A percentile compares a stretch with the other conserved stretches of the same genome.
Evolutionary conservation across 2,329 filamentous ascomycete genomes (phyloP).

Genomic region (Hymenoscyphus salicellus): DNA sequence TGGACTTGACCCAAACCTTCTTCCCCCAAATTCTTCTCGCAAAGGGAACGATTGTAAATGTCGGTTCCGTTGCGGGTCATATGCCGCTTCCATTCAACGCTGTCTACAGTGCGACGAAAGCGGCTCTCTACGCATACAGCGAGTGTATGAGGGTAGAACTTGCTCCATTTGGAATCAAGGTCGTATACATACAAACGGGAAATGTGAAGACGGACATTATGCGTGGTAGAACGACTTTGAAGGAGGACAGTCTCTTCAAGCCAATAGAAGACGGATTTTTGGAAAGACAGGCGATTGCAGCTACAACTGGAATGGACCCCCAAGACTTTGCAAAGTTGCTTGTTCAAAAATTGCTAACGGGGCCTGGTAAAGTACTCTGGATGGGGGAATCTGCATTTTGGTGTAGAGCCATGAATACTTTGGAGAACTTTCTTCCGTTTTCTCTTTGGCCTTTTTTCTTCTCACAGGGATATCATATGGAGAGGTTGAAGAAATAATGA

Average conservation of each 20-base stretch:
- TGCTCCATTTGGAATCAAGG: slow-evolving; percentile 22
- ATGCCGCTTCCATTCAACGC: slow-evolving; percentile 16
- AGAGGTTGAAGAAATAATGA: no score
- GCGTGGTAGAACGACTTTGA: neutral
- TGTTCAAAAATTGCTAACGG: neutral
- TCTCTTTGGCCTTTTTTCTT: neutral
- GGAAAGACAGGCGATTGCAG: neutral
- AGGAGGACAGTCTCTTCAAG: neutral
- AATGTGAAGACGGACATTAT: neutral
- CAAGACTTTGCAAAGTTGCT: neutral
- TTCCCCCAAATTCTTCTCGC: slow-evolving; percentile 27
- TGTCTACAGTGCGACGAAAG: slow-evolving; percentile 23
- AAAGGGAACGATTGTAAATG: slow-evolving; percentile 34
- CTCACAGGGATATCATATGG: no score
- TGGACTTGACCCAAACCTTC: slow-evolving; percentile 32
- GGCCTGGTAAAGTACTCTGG: neutral
- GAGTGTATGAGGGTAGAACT: slow-evolving; percentile 21
- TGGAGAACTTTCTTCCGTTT: neutral
- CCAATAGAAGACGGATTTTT: neutral
- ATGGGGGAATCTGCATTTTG: neutral
- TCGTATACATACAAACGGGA: neutral
- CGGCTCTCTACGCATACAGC: slow-evolving; percentile 17
- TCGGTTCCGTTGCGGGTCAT: slow-evolving; percentile 18
- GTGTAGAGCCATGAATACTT: neutral
- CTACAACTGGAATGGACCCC: neutral